Evolutionary conservation across 805 yeast genomes (phyloP).

Genomic region (Cyberlindnera xishuangbannaensis): DNA sequence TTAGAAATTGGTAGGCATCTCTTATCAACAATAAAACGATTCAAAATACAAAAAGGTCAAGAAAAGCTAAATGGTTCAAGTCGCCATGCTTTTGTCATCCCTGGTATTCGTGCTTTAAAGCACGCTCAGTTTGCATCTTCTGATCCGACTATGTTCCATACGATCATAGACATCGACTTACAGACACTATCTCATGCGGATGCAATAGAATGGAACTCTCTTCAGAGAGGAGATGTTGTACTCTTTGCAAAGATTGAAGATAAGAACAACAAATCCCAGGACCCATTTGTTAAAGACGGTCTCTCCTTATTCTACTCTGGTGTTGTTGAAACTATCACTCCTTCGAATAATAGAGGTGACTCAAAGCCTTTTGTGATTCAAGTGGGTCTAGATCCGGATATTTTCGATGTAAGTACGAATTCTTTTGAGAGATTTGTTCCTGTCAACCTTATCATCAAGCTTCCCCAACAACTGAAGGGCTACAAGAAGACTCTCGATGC

Average conservation of each 20-base stretch:
- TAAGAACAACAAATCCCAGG: conserved; percentile 4
- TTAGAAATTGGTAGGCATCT: conserved; percentile 10
- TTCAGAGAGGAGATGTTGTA: conserved; percentile 14
- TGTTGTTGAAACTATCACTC: neutral
- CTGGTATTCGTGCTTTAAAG: neutral
- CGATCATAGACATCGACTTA: neutral
- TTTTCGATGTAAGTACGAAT: neutral
- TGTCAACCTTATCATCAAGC: conserved; percentile 26
- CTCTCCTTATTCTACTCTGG: conserved; percentile 2
- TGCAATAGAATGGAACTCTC: conserved; percentile 12
- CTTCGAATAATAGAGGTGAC: neutral
- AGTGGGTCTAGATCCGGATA: neutral
- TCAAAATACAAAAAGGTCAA: conserved; percentile 8
- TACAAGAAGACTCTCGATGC: conserved; percentile 1
- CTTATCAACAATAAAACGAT: conserved; percentile 8
- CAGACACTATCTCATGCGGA: neutral
- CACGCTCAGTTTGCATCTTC: neutral
- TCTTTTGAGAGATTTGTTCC: conserved; percentile 3
- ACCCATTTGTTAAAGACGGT: conserved; percentile 10
- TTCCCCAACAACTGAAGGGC: conserved; percentile 6
- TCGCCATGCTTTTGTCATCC: conserved; percentile 12
- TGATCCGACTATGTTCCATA: neutral
- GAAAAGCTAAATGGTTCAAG: conserved; percentile 15
- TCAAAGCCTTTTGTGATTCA: neutral
- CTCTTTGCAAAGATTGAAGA: conserved; percentile 7